Evolutionary conservation across 139 green algal genomes (phyloP).

Genomic region (Parachlorella kessleri): DNA sequence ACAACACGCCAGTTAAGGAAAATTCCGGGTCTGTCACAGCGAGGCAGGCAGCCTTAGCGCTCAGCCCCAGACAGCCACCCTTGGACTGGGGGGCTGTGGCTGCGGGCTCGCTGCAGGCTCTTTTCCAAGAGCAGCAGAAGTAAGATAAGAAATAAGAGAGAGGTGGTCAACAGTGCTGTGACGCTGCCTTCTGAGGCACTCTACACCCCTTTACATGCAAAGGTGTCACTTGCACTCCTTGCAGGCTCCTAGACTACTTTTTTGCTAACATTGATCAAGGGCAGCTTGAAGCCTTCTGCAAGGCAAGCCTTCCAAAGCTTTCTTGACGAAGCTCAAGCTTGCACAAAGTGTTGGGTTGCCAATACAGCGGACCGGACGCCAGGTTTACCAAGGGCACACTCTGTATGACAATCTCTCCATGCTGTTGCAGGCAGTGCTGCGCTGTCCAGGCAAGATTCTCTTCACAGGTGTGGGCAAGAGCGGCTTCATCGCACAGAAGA

Average conservation of each 20-base stretch:
- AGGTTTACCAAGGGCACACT: no score
- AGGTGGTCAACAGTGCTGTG: no score
- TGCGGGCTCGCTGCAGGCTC: neutral
- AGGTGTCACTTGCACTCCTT: neutral
- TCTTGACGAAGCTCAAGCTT: no score
- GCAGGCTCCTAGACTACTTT: conserved; percentile 59
- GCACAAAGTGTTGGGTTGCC: no score
- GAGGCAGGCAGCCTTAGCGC: neutral
- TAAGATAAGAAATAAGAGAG: no score
- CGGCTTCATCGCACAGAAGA: conserved; percentile 76
- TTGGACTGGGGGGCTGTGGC: neutral
- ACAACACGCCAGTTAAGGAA: neutral
- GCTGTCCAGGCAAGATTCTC: conserved; percentile 56
- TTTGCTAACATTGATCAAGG: conserved; percentile 56
- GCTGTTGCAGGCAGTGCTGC: conserved; percentile 36
- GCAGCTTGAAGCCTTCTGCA: conserved; percentile 48
- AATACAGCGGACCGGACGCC: no score
- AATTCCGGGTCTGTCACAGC: neutral
- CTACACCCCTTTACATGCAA: no score
- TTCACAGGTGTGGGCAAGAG: conserved; percentile 74
- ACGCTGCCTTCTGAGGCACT: no score
- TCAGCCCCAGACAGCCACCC: neutral
- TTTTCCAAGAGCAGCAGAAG: conserved; percentile 21
- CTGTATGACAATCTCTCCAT: no score
- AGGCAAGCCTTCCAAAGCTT: no score